A percentile compares a stretch with the other conserved stretches of the same genome.
Evolutionary conservation across 768 basidiomycete species (phyloP).

Genomic region (Suillus placidus): DNA sequence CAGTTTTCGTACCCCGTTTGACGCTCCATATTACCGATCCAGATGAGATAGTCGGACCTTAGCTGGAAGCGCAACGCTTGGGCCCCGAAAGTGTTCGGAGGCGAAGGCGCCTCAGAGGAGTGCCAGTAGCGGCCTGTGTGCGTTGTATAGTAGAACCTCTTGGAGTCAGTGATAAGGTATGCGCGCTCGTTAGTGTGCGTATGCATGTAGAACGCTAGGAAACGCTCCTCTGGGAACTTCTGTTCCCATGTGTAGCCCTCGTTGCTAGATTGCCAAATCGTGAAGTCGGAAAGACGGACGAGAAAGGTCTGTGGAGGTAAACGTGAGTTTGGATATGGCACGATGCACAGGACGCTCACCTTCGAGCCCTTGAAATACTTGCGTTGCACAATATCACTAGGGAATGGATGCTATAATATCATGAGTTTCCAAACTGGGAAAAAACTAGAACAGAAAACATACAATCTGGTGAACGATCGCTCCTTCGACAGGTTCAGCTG

Average conservation of each 20-base stretch:
- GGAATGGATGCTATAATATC: slow-evolving; percentile 62
- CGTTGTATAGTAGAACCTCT: slow-evolving; percentile 77
- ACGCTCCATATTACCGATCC: slow-evolving; percentile 82
- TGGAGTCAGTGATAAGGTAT: slow-evolving; percentile 78
- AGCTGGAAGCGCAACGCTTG: slow-evolving; percentile 90
- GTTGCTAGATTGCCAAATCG: slow-evolving; percentile 92
- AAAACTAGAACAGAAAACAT: slow-evolving; percentile 27
- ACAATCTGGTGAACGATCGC: slow-evolving; percentile 76
- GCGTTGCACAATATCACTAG: slow-evolving; percentile 66
- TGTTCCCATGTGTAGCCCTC: slow-evolving; percentile 93
- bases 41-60: slow-evolving; percentile 81
- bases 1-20: slow-evolving; percentile 52
- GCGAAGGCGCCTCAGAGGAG: slow-evolving; percentile 54
- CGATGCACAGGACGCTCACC: slow-evolving; percentile 39
- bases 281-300: slow-evolving; percentile 72
- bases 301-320: slow-evolving; percentile 66
- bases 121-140: slow-evolving; percentile 80
- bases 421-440: background rate
- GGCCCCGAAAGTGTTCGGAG: slow-evolving; percentile 78
- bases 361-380: slow-evolving; percentile 83
- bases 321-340: background rate
- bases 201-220: slow-evolving; percentile 90
- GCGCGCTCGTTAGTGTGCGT: slow-evolving; percentile 77
- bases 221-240: slow-evolving; percentile 57
- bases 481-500: slow-evolving; percentile 83